phyloP scores from a whole-genome alignment of 2,329 filamentous ascomycete species.

The Neopestalotiopsis clavispora region DNA sequence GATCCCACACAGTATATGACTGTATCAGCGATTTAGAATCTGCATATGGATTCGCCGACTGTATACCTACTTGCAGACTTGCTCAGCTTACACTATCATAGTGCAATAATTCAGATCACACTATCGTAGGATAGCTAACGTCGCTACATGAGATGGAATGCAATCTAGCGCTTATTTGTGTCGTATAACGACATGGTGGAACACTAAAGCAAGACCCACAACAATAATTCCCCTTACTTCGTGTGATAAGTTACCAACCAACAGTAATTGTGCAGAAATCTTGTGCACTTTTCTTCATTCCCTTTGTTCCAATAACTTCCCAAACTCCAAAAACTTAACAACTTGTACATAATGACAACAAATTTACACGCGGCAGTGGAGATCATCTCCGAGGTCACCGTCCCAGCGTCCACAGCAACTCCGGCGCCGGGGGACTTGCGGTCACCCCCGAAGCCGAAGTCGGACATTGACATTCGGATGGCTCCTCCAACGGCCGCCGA shows the following conservation, averaged over 20 bases:
- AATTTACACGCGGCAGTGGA: not conserved
- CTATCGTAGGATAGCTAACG: not conserved
- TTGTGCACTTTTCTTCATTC: no score
- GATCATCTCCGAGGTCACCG: conserved; percentile 20
- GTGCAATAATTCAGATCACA: not conserved
- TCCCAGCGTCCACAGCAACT: conserved; percentile 20
- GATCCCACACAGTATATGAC: no score
- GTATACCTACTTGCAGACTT: no score
- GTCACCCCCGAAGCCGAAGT: not conserved
- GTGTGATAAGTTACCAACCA: no score
- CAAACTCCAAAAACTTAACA: not conserved
- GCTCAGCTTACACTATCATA: no score
- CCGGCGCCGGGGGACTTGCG: conserved; percentile 1
- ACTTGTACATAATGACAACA: not conserved
- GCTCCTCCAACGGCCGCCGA: conserved; percentile 22
- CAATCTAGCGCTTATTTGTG: not conserved
- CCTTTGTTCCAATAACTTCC: no score
- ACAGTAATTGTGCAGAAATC: no score
- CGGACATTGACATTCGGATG: conserved; percentile 23
- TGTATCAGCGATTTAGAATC: no score
- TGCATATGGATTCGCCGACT: no score
- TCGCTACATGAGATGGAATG: not conserved
- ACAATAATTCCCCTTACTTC: not conserved
- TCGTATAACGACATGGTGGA: not conserved
- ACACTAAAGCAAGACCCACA: not conserved